phyloP scores from a whole-genome alignment of 2,329 filamentous ascomycete genomes.

The Cladophialophora immunda region DNA sequence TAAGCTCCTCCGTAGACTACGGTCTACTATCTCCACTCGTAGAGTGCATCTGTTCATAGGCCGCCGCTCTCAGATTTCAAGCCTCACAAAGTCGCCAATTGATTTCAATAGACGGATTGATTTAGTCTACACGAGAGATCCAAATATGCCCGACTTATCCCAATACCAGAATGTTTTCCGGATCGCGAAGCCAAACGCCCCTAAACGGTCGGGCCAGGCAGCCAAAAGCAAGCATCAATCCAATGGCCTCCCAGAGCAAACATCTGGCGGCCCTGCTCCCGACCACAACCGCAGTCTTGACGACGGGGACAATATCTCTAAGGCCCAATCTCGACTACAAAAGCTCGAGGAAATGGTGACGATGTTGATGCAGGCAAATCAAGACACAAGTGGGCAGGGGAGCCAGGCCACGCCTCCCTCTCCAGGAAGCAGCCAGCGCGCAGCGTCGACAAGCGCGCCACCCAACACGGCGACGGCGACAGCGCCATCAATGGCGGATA shows the following conservation, averaged over 20 bases:
- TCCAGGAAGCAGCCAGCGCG: not conserved
- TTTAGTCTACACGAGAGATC: not conserved
- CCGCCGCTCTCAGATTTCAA: not conserved
- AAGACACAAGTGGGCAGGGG: not conserved
- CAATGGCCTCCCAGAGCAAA: not conserved
- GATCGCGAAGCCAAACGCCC: conserved; percentile 11
- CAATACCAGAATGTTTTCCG: conserved; percentile 25
- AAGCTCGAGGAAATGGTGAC: conserved; percentile 25
- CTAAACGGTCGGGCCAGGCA: not conserved
- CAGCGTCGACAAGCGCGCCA: not conserved
- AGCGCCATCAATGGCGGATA: not conserved
- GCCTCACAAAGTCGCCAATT: not conserved
- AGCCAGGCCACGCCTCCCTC: conserved; percentile 5
- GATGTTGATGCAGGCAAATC: conserved; percentile 17
- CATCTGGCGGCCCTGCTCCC: not conserved
- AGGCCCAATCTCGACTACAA: conserved; percentile 22
- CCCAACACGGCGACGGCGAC: not conserved
- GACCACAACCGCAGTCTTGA: not conserved
- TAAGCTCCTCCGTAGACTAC: not conserved
- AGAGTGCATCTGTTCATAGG: too few species aligned
- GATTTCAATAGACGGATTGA: not conserved
- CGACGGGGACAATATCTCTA: conserved; percentile 17
- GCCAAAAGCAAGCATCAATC: conserved; percentile 9
- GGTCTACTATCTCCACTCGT: too few species aligned
- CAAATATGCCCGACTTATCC: conserved; percentile 17